Base-by-base conservation (phyloP, 2,329 filamentous ascomycete species). In the Hansfordia pulvinata region DNA sequence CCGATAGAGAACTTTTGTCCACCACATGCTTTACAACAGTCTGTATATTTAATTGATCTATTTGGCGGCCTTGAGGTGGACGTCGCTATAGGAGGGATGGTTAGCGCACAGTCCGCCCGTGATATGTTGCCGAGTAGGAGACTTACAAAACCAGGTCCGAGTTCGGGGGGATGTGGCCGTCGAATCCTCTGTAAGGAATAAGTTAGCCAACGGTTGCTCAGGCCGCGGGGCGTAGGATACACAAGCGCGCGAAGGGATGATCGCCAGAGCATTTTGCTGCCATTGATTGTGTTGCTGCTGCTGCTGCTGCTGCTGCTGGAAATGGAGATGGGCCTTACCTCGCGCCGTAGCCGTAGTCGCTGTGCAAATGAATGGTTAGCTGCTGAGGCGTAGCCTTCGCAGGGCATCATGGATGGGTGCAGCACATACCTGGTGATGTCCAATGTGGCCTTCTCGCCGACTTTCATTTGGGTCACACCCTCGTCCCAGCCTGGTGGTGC, bases 381-480 rank as follows among this genome's bases (percentile, higher is more conserved):
- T 15, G 21, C 8, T 10, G 6, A 23, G 11, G 21, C 17, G 14
- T 9, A 14, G 9, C 20, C 13, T 4, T 14, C 8, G 13, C 11
- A 40, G 38, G 26, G 23, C 10, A 25, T 20, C 20, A 11, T 15
- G 11, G 21, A 30, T 12, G 6, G 11, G 12, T 8, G 20, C 28
- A 11, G 17, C 7, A 32, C 40, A 30, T 65, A 85, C 78, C 69
- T 64, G 36, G 76, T 69, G 49, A 96, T 94, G 40, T 76, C 78
- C 37, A 98, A 65, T 27, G 72, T 81, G 28, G 84, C 76, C 62
- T 82, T 88, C 69, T 96, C 88, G 50, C 88, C 86, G 32, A 93
- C 62, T 49, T 77, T 76, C 88, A 98, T 94, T 48, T 72, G 62
- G 26, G 62, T 58, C 28, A 96, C 85, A 39, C 79, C 86, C 57